These are phyloP conservation scores for Tolypocladium tropicale DNA, from an alignment of 2,329 filamentous ascomycete genomes.

Conservation along the genomic window DNA sequence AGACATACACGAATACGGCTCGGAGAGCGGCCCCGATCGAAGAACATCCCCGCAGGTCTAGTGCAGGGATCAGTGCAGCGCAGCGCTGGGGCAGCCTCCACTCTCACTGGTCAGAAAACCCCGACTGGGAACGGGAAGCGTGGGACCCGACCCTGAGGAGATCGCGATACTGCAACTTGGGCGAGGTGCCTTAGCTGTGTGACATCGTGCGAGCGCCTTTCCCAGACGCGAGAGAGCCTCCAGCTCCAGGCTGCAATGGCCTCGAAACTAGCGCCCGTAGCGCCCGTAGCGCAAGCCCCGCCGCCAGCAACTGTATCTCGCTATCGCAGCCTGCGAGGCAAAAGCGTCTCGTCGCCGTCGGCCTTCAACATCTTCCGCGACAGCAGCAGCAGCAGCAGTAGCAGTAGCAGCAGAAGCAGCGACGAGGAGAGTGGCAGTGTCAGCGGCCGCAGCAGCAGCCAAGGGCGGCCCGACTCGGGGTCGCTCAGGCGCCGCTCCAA, in stretches of 20 bases:
- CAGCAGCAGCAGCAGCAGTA: background rate
- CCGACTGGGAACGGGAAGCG: background rate
- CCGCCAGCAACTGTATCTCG: conserved; percentile 15
- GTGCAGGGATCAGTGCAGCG: background rate
- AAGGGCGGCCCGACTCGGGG: conserved; percentile 5
- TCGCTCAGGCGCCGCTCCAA: conserved; percentile 13
- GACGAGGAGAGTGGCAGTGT: background rate
- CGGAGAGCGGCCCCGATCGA: background rate
- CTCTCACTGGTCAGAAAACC: background rate
- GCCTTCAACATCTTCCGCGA: conserved; percentile 20
- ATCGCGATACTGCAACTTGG: background rate
- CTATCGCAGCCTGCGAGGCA: conserved; percentile 22
- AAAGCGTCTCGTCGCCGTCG: conserved; percentile 20
- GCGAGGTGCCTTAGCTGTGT: too few species aligned
- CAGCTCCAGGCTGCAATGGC: background rate
- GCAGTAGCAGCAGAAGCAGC: background rate
- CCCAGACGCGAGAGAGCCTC: background rate
- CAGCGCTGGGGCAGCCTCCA: background rate
- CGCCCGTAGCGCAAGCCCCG: conserved; percentile 5
- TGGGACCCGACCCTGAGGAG: background rate
- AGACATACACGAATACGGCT: background rate
- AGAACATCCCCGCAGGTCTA: background rate
- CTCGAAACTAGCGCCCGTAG: background rate
- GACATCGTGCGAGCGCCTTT: background rate
- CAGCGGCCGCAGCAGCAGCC: conserved; percentile 5